Percentiles rank a stretch among this genome's conserved stretches.
Conservation (phyloP, 2,329 filamentous ascomycete species). For the Lecanicillium sp. region DNA sequence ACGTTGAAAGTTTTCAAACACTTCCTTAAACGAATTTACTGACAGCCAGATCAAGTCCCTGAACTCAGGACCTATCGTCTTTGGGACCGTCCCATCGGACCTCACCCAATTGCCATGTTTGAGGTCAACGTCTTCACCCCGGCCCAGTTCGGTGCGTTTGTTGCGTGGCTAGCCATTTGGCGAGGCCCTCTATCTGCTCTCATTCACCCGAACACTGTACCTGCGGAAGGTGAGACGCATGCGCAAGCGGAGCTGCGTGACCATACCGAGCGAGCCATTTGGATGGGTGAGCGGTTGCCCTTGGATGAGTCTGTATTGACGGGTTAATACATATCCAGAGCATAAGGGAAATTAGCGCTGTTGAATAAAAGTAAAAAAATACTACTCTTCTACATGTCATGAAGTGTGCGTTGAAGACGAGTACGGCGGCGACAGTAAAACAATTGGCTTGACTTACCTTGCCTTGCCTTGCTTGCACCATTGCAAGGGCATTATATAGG, state of each 20-base stretch:
- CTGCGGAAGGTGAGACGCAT: conserved; percentile 24
- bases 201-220: conserved; percentile 74
- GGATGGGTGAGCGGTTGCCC: conserved; percentile 62
- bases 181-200: conserved; percentile 72
- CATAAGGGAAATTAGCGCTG: no score
- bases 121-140: conserved; percentile 86
- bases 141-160: conserved; percentile 80
- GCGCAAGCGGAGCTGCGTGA: conserved; percentile 37
- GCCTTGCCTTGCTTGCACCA: no score
- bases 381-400: no score
- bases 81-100: conserved; percentile 71
- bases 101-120: conserved; percentile 82
- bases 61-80: conserved; percentile 76
- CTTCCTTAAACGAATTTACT: not conserved
- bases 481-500: no score
- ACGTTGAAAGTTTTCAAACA: conserved; percentile 17
- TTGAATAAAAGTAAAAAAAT: not conserved
- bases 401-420: no score
- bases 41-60: conserved; percentile 69
- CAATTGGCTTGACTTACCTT: no score
- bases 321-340: not conserved
- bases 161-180: conserved; percentile 78
- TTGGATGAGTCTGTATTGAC: conserved; percentile 1
- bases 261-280: conserved; percentile 62
- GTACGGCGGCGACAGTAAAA: no score